Base-by-base conservation (phyloP, 257 asterid species). In the Nicotiana knightiana region DNA sequence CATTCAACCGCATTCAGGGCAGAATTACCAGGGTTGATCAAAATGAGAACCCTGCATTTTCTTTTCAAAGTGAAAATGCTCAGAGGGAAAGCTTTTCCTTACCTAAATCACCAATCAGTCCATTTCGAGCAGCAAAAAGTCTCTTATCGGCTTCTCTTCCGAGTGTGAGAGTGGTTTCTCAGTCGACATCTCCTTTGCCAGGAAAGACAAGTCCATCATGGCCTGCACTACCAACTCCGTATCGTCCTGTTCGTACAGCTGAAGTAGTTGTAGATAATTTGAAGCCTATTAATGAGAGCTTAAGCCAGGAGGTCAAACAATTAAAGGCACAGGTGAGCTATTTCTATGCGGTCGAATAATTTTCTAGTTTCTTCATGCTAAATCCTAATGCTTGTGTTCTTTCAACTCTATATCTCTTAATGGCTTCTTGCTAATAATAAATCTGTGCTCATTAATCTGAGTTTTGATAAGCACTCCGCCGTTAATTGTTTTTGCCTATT, bases 321-420 rank as follows among this genome's bases (percentile, higher is more conserved):
- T 85, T 95, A 64, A 93, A 84, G 89, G 91, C 89, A 86, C 94
- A 92, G 95, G 98, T 94, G 87, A 81, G 59, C 81, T 83, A 61
- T 73, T 76, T 63, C 37, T 33, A 16, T 33, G 33, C 5, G 4
- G 59, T 21, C 59, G 26, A 43, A 13, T 3, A 13, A 26, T 13
- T 73, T 73, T 73, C 2, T 43, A 73, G 43, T 48, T 24, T 73
- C 62, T 73, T 73, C 39, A 48, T 26, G 35, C 79, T 73, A 48
- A 73, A 48, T 46, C 79, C 4, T 73, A 73, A 5, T 73, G 62
- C 43, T 48, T 48, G 39, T 43, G 35, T 10, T 70, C 3, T 70
- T 55, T 43, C n/a, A 11, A 11, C 32, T 70, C 77, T 21, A 70
- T 10, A 39, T 43, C 35, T 11, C 57, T 37, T 37, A 43, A 37